Conservation (phyloP, 371 early-diverging fungal species). For the Lichtheimia corymbifera region DNA sequence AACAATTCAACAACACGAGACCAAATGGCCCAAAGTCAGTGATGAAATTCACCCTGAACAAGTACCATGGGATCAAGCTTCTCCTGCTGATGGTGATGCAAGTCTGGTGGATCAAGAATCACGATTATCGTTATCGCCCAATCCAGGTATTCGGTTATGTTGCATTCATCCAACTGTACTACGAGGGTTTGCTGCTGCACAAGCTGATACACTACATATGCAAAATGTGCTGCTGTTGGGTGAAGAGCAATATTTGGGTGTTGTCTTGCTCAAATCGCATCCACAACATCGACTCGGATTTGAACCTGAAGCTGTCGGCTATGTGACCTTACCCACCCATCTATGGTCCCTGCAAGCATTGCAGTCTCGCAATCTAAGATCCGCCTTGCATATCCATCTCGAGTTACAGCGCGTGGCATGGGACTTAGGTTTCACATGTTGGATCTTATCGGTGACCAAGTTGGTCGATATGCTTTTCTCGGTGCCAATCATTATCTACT, state of each 20-base stretch:
- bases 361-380: slow-evolving; percentile 37
- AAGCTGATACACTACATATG: slow-evolving; percentile 46
- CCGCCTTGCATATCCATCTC: slow-evolving; percentile 41
- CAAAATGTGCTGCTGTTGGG: slow-evolving; percentile 44
- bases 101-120: slow-evolving; percentile 17
- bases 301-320: slow-evolving; percentile 50
- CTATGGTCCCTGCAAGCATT: slow-evolving; percentile 38
- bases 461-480: slow-evolving; percentile 42
- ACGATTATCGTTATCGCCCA: slow-evolving; percentile 29
- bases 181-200: slow-evolving; percentile 35
- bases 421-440: slow-evolving; percentile 38
- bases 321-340: slow-evolving; percentile 38
- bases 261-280: slow-evolving; percentile 40
- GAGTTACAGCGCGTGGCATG: slow-evolving; percentile 39
- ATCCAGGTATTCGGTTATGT: slow-evolving; percentile 29
- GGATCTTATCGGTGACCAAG: slow-evolving; percentile 42
- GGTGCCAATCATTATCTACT: slow-evolving; percentile 38
- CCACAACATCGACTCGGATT: slow-evolving; percentile 46
- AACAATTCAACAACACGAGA: slow-evolving; percentile 8
- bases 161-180: slow-evolving; percentile 53
- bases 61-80: slow-evolving; percentile 22
- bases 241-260: slow-evolving; percentile 44
- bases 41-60: slow-evolving; percentile 34
- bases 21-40: slow-evolving; percentile 37
- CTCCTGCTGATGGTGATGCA: neutral